Evolutionary conservation across 2,329 filamentous ascomycete species (phyloP).

Genomic region (Paecilomyces dactylethromorphus): DNA sequence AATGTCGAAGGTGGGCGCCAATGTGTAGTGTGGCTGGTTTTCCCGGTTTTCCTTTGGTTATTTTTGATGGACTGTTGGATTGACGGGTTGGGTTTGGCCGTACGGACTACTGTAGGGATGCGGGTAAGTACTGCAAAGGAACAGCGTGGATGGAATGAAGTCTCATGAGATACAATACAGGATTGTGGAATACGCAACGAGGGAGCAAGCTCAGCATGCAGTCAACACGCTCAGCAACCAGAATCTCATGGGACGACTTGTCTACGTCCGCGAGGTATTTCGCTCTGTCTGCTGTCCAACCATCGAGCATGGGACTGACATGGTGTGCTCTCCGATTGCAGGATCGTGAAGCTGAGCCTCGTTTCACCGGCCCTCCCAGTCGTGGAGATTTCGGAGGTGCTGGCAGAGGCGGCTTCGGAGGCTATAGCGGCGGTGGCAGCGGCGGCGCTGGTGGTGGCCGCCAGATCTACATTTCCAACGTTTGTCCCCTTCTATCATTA

Average conservation of each 20-base stretch:
- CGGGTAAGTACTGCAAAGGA: slow-evolving; percentile 67
- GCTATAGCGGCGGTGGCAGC: slow-evolving; percentile 45
- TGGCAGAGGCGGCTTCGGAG: slow-evolving; percentile 48
- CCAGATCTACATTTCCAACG: slow-evolving; percentile 97
- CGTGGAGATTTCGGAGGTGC: slow-evolving; percentile 56
- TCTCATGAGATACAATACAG: slow-evolving; percentile 38
- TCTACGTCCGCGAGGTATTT: slow-evolving; percentile 92
- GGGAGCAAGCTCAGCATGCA: slow-evolving; percentile 96
- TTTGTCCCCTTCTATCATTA: slow-evolving; percentile 54
- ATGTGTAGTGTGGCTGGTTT: slow-evolving; percentile 77
- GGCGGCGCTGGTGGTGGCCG: slow-evolving; percentile 69
- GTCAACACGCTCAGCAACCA: slow-evolving; percentile 98
- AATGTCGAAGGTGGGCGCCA: slow-evolving; percentile 99
- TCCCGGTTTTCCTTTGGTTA: slow-evolving; percentile 53
- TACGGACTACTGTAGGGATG: slow-evolving; percentile 92
- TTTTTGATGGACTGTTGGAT: slow-evolving; percentile 88
- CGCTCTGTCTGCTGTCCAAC: not conserved
- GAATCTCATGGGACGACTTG: slow-evolving; percentile 95
- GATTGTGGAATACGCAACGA: slow-evolving; percentile 99
- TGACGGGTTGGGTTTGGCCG: slow-evolving; percentile 96
- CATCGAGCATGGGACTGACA: not conserved
- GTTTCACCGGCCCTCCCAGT: slow-evolving; percentile 73
- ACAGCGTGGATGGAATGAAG: not conserved
- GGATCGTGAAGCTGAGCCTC: slow-evolving; percentile 97
- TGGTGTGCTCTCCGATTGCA: slow-evolving; percentile 30